Conservation (phyloP, 1,139 yeast genomes). For the Sugiyamaella grinbergsii region DNA sequence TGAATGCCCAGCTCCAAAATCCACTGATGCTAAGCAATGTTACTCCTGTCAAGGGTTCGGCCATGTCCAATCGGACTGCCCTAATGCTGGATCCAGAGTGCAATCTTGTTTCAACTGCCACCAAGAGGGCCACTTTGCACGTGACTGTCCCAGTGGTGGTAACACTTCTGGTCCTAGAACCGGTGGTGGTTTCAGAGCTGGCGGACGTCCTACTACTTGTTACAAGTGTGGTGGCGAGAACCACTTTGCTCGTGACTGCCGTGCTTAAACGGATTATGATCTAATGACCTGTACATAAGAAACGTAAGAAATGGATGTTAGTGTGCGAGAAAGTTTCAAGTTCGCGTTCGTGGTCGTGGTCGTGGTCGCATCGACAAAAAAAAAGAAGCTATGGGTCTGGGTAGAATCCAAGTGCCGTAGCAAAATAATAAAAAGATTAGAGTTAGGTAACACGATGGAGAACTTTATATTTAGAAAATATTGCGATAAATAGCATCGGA, state of each 20-base stretch:
- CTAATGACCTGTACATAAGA: slow-evolving; percentile 15
- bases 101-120: slow-evolving; percentile 54
- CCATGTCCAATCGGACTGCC: slow-evolving; percentile 70
- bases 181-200: slow-evolving; percentile 11
- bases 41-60: slow-evolving; percentile 75
- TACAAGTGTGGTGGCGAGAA: slow-evolving; percentile 93
- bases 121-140: slow-evolving; percentile 72
- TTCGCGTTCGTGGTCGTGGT: not conserved
- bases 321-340: not conserved
- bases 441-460: too few species aligned
- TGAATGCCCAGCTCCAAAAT: slow-evolving; percentile 85
- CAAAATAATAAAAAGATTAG: too few species aligned
- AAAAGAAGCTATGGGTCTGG: too few species aligned
- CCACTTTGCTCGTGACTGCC: slow-evolving; percentile 91
- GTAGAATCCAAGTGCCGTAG: too few species aligned
- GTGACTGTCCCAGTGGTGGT: slow-evolving; percentile 54
- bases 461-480: slow-evolving; percentile 7
- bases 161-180: slow-evolving; percentile 4
- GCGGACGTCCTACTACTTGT: slow-evolving; percentile 57
- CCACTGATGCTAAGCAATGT: slow-evolving; percentile 81
- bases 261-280: slow-evolving; percentile 47
- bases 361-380: too few species aligned
- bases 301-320: slow-evolving; percentile 1
- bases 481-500: slow-evolving; percentile 78
- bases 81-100: slow-evolving; percentile 33